Evolutionary conservation across 306 rosid genomes (phyloP).

Genomic region (Rosa chinensis): DNA sequence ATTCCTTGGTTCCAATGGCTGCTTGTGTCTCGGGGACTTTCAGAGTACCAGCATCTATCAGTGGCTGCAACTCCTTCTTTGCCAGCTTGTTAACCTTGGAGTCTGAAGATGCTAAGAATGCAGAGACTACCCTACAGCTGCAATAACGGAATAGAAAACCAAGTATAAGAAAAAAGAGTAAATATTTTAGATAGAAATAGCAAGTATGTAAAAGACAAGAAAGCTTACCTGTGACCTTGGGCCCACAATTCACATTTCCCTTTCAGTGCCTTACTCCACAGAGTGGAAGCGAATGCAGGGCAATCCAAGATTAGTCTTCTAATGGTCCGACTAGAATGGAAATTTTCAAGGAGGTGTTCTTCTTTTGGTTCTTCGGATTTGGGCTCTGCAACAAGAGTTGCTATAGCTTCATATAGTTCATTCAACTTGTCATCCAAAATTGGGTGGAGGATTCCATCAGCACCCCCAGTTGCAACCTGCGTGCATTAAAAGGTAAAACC

Average conservation of each 20-base stretch:
- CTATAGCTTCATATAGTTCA: slow-evolving; percentile 60
- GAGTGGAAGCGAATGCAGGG: slow-evolving; percentile 71
- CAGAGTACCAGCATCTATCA: slow-evolving; percentile 63
- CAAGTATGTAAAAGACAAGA: not conserved
- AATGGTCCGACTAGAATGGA: slow-evolving; percentile 82
- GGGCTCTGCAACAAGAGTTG: slow-evolving; percentile 65
- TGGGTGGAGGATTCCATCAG: slow-evolving; percentile 71
- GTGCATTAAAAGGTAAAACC: not conserved
- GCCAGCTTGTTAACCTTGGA: slow-evolving; percentile 49
- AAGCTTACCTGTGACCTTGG: slow-evolving; percentile 68
- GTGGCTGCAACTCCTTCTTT: slow-evolving; percentile 61
- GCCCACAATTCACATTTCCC: slow-evolving; percentile 85
- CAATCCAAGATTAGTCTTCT: slow-evolving; percentile 80
- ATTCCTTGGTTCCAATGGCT: not conserved
- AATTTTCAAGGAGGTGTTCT: slow-evolving; percentile 84
- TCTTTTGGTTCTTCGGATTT: slow-evolving; percentile 62
- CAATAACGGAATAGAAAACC: slow-evolving; percentile 28
- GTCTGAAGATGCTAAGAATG: slow-evolving; percentile 74
- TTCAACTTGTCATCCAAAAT: slow-evolving; percentile 62
- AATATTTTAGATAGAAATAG: not conserved
- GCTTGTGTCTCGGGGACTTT: slow-evolving; percentile 30
- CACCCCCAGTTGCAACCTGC: slow-evolving; percentile 81
- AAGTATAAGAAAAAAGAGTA: slow-evolving; percentile 20
- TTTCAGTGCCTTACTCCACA: slow-evolving; percentile 75
- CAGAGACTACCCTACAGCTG: slow-evolving; percentile 81